These are phyloP conservation scores for Didymellaceae sp. DNA, from an alignment of 2,329 filamentous ascomycete species.

Conservation along the genomic window DNA sequence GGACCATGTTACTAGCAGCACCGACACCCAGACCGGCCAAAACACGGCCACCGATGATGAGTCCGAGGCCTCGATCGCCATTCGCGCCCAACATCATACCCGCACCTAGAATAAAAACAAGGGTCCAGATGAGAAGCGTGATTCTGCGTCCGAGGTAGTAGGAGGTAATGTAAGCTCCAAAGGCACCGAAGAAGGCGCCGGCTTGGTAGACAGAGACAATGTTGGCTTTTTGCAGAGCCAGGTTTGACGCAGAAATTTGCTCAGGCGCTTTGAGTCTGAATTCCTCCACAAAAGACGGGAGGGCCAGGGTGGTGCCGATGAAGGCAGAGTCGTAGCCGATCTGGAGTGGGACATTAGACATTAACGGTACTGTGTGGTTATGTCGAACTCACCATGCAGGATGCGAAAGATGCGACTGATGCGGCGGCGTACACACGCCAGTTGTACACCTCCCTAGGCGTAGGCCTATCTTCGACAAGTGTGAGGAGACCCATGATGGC, in stretches of 20 bases:
- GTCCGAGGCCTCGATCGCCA: conserved; percentile 55
- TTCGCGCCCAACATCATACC: conserved; percentile 70
- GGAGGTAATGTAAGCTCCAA: conserved; percentile 62
- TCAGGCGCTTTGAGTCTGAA: conserved; percentile 62
- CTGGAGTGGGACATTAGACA: conserved; percentile 55
- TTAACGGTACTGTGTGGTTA: no score
- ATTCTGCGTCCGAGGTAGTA: conserved; percentile 71
- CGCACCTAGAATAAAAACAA: conserved; percentile 71
- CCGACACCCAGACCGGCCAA: conserved; percentile 64
- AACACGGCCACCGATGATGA: conserved; percentile 63
- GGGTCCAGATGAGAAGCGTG: conserved; percentile 65
- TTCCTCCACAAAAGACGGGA: conserved; percentile 71
- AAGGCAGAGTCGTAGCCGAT: conserved; percentile 75
- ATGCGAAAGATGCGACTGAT: conserved; percentile 60
- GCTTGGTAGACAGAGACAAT: conserved; percentile 84
- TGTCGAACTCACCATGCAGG: conserved; percentile 49
- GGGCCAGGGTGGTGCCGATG: conserved; percentile 73
- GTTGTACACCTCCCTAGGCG: conserved; percentile 64
- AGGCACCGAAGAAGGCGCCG: conserved; percentile 78
- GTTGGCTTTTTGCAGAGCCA: conserved; percentile 70
- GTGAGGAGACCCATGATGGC: conserved; percentile 38
- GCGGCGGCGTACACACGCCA: conserved; percentile 63
- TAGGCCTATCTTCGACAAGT: conserved; percentile 54
- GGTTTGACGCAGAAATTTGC: conserved; percentile 53
- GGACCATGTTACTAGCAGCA: conserved; percentile 62